phyloP scores from a whole-genome alignment of 305 asterid species.

The Ajuga reptans region DNA sequence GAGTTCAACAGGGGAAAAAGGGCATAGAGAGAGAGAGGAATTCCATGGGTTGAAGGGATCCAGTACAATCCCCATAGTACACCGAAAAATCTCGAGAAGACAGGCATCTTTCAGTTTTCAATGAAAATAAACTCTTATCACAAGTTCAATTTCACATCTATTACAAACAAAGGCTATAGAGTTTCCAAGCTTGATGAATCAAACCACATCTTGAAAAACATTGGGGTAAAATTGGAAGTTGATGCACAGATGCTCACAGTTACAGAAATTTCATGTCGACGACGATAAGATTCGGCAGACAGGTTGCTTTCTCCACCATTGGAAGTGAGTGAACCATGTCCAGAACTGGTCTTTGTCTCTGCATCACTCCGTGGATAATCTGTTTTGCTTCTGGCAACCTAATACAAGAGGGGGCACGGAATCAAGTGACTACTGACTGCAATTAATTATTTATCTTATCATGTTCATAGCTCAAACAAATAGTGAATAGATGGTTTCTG shows the following conservation, averaged over 20 bases:
- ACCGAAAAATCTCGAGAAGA: not conserved
- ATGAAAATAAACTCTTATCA: not conserved
- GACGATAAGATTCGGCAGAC: constrained; percentile 68
- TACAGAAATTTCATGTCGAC: constrained; percentile 77
- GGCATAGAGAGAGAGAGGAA: not conserved
- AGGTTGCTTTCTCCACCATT: constrained; percentile 42
- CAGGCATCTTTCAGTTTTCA: not conserved
- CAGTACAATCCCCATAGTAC: not conserved
- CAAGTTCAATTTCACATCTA: not conserved
- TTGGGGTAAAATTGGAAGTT: not conserved
- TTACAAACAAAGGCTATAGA: not conserved
- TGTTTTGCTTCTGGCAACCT: constrained; percentile 40
- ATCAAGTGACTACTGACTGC: not conserved
- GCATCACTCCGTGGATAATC: constrained; percentile 36
- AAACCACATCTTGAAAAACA: not conserved
- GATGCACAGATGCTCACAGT: constrained; percentile 45
- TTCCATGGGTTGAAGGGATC: not conserved
- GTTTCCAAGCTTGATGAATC: not conserved
- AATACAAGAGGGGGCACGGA: not conserved
- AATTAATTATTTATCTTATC: not conserved
- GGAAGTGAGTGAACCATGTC: constrained; percentile 31
- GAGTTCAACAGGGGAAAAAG: not conserved
- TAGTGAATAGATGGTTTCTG: not conserved
- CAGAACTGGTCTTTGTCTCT: constrained; percentile 32
- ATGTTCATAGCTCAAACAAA: not conserved